Conservation (phyloP, 2,329 filamentous ascomycete species). For the Berkeleyomyces rouxiae region DNA sequence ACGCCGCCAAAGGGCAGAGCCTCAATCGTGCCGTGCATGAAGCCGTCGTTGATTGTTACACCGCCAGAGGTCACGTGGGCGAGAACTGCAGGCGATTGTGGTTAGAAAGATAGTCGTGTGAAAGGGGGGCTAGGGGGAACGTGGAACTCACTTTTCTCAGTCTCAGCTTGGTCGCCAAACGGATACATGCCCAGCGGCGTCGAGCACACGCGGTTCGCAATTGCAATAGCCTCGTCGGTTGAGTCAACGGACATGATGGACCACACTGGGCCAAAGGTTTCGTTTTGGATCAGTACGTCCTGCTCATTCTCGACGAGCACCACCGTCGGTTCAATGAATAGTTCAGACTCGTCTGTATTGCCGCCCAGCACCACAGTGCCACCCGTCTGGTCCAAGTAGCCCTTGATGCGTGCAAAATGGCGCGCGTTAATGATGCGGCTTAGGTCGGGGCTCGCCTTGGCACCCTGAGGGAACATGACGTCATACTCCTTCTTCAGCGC, state of each 20-base stretch:
- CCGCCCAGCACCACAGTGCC: slow-evolving; percentile 83
- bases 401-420: slow-evolving; percentile 71
- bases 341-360: slow-evolving; percentile 58
- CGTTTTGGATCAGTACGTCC: slow-evolving; percentile 64
- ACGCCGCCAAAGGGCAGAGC: slow-evolving; percentile 71
- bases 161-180: slow-evolving; percentile 70
- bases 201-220: slow-evolving; percentile 64
- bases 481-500: slow-evolving; percentile 55
- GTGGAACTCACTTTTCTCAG: slow-evolving; percentile 45
- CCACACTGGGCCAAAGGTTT: slow-evolving; percentile 88
- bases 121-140: neutral
- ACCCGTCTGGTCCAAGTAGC: slow-evolving; percentile 68
- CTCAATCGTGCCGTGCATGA: slow-evolving; percentile 53
- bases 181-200: slow-evolving; percentile 74
- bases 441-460: slow-evolving; percentile 62
- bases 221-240: slow-evolving; percentile 70
- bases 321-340: slow-evolving; percentile 85
- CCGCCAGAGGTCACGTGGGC: slow-evolving; percentile 49
- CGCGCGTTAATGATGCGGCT: slow-evolving; percentile 63
- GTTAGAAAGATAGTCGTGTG: neutral
- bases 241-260: slow-evolving; percentile 61
- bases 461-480: slow-evolving; percentile 72
- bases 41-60: slow-evolving; percentile 48
- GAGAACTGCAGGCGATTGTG: slow-evolving; percentile 31
- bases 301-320: slow-evolving; percentile 61